Evolutionary conservation across 805 yeast genomes (phyloP), one percentile per base, ranked within the genome.

Genomic region (Lachancea nothofagi): DNA sequence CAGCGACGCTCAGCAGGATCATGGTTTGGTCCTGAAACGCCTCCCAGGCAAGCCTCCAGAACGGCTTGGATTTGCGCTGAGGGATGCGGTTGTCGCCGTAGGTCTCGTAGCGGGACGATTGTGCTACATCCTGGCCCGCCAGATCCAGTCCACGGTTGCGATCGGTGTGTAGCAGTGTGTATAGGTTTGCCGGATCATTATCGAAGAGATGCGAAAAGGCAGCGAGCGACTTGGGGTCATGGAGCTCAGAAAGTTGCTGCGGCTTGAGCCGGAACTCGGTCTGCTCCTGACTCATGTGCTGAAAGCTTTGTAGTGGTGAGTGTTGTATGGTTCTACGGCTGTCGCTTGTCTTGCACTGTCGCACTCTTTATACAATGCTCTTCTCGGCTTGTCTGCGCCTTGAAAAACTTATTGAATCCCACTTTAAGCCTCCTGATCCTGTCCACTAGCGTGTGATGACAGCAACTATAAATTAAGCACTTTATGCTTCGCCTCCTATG

Each of bases 1-100:
- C 98, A 0, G 97, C 97, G 2, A 84, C 71, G 2, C 85, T 69
- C 51, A 93, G 71, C 48, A 94, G 67, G 40, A 93, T 80, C 61
- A 94, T 71, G 15, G 93, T 94, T 61, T 88, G 86, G 61, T 93
- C 99, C 43, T 89, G 80, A 66, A 93, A 66, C 3, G 97, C 96
- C 51, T 83, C 85, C 68, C 74, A 77, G 49, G 93, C 80, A 29
- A 93, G 69, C 43, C 58, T 52, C 32, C 80, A 65, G 46, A 93
- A 80, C 1, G 86, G 69, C 54, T 83, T 85, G 7, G 81, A 71
- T n/a, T 74, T 67, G 49, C 74, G 74, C 42, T 75, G 80, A 0
- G 97, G 97, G 14, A 93, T 60, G 18, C 54, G 61, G 57, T 93
- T 93, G 13, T 60, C 64, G 18, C 95, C 96, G 59, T 75, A 93